A percentile compares a stretch with the other conserved stretches of the same genome.
Conservation (phyloP, 306 rosid species). For the Fragaria vesca region DNA sequence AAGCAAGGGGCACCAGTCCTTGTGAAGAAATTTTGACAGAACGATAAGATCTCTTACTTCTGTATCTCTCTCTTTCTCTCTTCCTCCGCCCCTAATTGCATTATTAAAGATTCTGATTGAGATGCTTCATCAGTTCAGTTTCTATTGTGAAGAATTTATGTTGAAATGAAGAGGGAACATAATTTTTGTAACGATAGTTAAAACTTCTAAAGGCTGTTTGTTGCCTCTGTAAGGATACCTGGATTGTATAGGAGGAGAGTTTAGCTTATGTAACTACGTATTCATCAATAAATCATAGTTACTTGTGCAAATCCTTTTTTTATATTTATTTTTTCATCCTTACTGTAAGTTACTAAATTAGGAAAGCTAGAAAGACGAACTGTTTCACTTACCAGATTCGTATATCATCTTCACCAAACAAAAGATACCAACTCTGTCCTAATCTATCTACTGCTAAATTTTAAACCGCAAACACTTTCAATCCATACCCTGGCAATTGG, state of each 20-base stretch:
- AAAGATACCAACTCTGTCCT: neutral
- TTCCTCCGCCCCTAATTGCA: neutral
- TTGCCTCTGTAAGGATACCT: neutral
- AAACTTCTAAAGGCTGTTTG: neutral
- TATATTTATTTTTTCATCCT: neutral
- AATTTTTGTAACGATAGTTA: neutral
- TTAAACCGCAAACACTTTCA: neutral
- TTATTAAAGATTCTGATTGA: neutral
- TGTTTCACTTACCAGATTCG: neutral
- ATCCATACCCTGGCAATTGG: neutral
- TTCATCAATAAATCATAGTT: neutral
- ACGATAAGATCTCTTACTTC: constrained; percentile 11
- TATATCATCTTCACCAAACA: neutral
- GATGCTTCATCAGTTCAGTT: neutral
- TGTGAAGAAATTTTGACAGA: constrained; percentile 64
- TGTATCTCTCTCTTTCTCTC: neutral
- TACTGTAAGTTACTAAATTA: neutral
- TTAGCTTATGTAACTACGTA: neutral
- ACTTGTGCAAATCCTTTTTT: neutral
- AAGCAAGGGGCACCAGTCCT: constrained; percentile 64
- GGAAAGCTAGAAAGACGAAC: neutral
- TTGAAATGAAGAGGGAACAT: neutral
- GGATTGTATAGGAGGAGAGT: neutral
- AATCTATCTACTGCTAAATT: neutral
- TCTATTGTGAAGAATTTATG: neutral